A percentile compares a stretch with the other conserved stretches of the same genome.
These are phyloP conservation scores for Yamadazyma spencermartinsiae DNA, from an alignment of 1,139 yeast genomes.

Conservation along the genomic window DNA sequence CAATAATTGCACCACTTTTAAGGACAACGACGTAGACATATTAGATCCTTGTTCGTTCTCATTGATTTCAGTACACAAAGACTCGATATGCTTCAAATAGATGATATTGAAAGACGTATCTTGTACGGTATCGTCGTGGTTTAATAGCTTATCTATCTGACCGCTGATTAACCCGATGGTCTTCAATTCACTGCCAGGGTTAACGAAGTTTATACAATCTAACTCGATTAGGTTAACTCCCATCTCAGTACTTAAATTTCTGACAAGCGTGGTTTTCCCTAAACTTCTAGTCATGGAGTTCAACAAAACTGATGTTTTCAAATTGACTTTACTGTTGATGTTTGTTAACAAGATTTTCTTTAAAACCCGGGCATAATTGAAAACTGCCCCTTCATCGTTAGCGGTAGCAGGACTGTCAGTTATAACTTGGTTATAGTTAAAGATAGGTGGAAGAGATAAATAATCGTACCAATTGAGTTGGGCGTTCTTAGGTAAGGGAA, in stretches of 20 bases:
- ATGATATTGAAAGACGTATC: slow-evolving; percentile 44
- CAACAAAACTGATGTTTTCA: slow-evolving; percentile 65
- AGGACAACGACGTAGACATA: slow-evolving; percentile 53
- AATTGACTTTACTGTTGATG: slow-evolving; percentile 32
- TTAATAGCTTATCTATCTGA: slow-evolving; percentile 58
- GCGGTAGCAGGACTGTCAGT: slow-evolving; percentile 10
- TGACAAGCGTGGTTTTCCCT: slow-evolving; percentile 72
- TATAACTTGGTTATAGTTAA: slow-evolving; percentile 28
- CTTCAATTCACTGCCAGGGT: slow-evolving; percentile 73
- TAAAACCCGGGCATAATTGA: slow-evolving; percentile 55
- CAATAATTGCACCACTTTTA: slow-evolving; percentile 61
- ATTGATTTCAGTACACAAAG: slow-evolving; percentile 67
- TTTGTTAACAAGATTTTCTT: slow-evolving; percentile 51
- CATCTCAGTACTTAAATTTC: slow-evolving; percentile 52
- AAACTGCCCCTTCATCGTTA: slow-evolving; percentile 18
- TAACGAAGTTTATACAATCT: slow-evolving; percentile 64
- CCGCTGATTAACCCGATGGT: slow-evolving; percentile 80
- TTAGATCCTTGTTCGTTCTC: slow-evolving; percentile 60
- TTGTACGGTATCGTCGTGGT: slow-evolving; percentile 19
- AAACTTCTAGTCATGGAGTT: slow-evolving; percentile 73
- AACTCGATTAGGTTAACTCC: slow-evolving; percentile 73
- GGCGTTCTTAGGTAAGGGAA: slow-evolving; percentile 35
- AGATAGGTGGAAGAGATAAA: slow-evolving; percentile 39
- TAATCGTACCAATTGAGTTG: slow-evolving; percentile 52
- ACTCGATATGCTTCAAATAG: slow-evolving; percentile 72